Evolutionary conservation across 2,329 filamentous ascomycete genomes (phyloP).

Genomic region (Xylariaceae sp.): DNA sequence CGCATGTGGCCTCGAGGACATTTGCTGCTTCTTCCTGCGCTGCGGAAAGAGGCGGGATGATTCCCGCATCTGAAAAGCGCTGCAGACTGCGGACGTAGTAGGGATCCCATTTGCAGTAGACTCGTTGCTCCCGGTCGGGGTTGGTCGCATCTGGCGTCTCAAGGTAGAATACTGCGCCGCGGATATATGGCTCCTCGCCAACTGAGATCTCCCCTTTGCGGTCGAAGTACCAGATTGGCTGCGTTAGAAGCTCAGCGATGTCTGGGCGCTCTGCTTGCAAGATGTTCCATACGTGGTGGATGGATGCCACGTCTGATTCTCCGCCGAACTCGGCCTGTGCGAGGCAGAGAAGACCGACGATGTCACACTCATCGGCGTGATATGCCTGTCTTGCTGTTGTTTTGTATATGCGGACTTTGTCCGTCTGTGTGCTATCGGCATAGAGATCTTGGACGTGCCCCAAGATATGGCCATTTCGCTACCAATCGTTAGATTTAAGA

Average conservation of each 20-base stretch:
- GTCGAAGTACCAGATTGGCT: slow-evolving; percentile 89
- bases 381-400: slow-evolving; percentile 74
- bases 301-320: slow-evolving; percentile 77
- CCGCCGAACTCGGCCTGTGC: slow-evolving; percentile 76
- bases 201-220: slow-evolving; percentile 78
- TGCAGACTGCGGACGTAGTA: slow-evolving; percentile 78
- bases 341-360: slow-evolving; percentile 81
- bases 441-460: slow-evolving; percentile 88
- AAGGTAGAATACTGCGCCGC: slow-evolving; percentile 71
- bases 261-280: slow-evolving; percentile 74
- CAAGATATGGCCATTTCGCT: slow-evolving; percentile 66
- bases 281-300: slow-evolving; percentile 79
- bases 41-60: slow-evolving; percentile 69
- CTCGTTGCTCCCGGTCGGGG: slow-evolving; percentile 55
- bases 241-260: slow-evolving; percentile 69
- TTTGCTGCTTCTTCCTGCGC: slow-evolving; percentile 67
- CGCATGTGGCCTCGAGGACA: slow-evolving; percentile 74
- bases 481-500: neutral
- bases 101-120: slow-evolving; percentile 87
- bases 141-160: slow-evolving; percentile 50
- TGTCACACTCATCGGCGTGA: slow-evolving; percentile 78
- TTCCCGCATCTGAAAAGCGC: slow-evolving; percentile 69
- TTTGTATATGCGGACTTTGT: slow-evolving; percentile 86
- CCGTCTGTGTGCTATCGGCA: slow-evolving; percentile 76
- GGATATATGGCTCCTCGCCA: slow-evolving; percentile 73